These are phyloP conservation scores for Claviceps fusiformis DNA, from an alignment of 2,329 filamentous ascomycete species.

Conservation along the genomic window DNA sequence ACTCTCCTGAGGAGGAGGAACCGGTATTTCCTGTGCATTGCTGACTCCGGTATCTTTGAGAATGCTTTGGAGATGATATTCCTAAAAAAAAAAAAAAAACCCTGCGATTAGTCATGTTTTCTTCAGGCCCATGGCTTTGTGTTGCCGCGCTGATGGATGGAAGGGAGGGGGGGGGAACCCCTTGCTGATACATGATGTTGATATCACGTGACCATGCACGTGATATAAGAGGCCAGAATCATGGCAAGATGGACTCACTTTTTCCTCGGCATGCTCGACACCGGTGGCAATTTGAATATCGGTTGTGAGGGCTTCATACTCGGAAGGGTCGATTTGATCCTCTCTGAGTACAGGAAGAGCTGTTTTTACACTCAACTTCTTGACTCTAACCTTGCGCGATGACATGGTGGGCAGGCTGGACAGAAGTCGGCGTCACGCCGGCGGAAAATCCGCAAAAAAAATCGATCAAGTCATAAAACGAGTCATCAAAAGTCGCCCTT, in stretches of 20 bases:
- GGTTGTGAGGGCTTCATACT: constrained; percentile 77
- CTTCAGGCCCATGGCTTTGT: background rate
- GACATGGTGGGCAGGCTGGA: constrained; percentile 37
- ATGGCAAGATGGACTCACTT: constrained; percentile 51
- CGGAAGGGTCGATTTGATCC: constrained; percentile 72
- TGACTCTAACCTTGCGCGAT: constrained; percentile 61
- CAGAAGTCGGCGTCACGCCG: constrained; percentile 26
- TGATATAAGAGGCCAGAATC: constrained; percentile 27
- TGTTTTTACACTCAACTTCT: constrained; percentile 88
- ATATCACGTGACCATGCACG: constrained; percentile 35
- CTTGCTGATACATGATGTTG: background rate
- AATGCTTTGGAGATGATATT: constrained; percentile 89
- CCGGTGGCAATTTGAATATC: constrained; percentile 84
- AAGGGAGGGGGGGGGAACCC: too few species aligned
- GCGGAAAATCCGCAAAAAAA: constrained; percentile 51
- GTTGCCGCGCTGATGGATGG: background rate
- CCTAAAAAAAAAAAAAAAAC: constrained; percentile 39
- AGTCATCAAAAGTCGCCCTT: constrained; percentile 40
- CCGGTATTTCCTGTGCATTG: constrained; percentile 49
- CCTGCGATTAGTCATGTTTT: background rate
- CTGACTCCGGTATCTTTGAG: constrained; percentile 41
- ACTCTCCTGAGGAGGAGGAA: constrained; percentile 50
- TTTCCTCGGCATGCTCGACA: constrained; percentile 94
- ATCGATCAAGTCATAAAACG: constrained; percentile 48
- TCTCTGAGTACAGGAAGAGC: constrained; percentile 77